Conservation (phyloP, 164 flowering plant genomes). For the Stephania japonica region DNA sequence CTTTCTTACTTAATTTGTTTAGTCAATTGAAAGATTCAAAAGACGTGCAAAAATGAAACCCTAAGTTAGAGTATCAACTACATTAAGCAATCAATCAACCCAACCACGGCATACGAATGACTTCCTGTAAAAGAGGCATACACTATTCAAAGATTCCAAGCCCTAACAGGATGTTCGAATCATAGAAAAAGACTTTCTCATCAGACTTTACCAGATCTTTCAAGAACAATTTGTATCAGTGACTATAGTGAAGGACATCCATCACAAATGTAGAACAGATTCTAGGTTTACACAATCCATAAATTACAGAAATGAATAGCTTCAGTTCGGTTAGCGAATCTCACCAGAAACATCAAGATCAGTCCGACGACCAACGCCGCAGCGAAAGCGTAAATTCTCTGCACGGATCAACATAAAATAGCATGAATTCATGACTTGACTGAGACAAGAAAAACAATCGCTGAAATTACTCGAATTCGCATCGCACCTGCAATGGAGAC, state of each 20-base stretch:
- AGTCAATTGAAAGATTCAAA: not conserved
- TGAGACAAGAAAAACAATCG: not conserved
- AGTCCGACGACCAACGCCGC: slow-evolving; percentile 51
- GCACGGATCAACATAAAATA: slow-evolving; percentile 15
- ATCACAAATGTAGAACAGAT: not conserved
- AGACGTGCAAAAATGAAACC: not conserved
- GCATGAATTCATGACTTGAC: not conserved
- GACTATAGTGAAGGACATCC: not conserved
- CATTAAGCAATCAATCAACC: not conserved
- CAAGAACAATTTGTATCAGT: not conserved
- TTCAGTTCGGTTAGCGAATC: not conserved
- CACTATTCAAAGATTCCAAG: not conserved
- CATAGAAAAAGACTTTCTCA: not conserved
- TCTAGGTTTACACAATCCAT: too few species aligned
- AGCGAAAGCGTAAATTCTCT: slow-evolving; percentile 68
- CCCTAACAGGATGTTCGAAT: not conserved
- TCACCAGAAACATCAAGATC: slow-evolving; percentile 57
- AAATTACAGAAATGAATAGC: too few species aligned
- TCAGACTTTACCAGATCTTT: not conserved
- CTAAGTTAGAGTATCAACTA: not conserved
- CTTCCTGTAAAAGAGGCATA: not conserved
- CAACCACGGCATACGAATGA: not conserved
- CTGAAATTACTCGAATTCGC: not conserved
- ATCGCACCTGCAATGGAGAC: slow-evolving; percentile 46
- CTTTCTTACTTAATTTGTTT: not conserved